phyloP scores from a whole-genome alignment of 208 protist species.

The Leishmania mexicana region DNA sequence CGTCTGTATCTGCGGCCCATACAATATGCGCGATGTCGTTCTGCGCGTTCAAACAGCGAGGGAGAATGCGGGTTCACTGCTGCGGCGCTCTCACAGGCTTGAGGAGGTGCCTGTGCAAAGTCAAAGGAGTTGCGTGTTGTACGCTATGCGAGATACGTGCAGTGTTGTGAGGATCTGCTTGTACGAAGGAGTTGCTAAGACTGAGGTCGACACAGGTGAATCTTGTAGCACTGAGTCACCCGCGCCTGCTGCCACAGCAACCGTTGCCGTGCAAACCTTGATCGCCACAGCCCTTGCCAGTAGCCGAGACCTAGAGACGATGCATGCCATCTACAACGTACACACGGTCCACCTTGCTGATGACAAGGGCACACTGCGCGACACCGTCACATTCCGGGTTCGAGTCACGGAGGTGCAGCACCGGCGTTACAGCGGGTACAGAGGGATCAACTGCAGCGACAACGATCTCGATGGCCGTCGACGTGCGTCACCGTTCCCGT shows the following conservation, averaged over 20 bases:
- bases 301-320: not conserved
- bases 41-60: not conserved
- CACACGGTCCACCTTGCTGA: conserved; percentile 20
- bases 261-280: conserved; percentile 14
- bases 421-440: not conserved
- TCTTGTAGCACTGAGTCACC: too few species aligned
- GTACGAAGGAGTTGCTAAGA: not conserved
- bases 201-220: not conserved
- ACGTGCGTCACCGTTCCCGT: not conserved
- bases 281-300: conserved; percentile 9
- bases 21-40: conserved; percentile 4
- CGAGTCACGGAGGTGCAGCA: conserved; percentile 2
- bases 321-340: not conserved
- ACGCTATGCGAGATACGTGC: conserved; percentile 4
- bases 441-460: not conserved
- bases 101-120: too few species aligned
- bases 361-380: not conserved
- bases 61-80: not conserved
- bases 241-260: conserved; percentile 6
- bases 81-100: not conserved
- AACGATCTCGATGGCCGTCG: not conserved
- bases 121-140: not conserved
- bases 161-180: not conserved
- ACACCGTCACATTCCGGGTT: conserved; percentile 12
- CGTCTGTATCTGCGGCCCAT: conserved; percentile 18